Evolutionary conservation across 768 basidiomycete species (phyloP), one percentile per base, ranked within the genome.

Genomic region (Pulveroboletus sp.): DNA sequence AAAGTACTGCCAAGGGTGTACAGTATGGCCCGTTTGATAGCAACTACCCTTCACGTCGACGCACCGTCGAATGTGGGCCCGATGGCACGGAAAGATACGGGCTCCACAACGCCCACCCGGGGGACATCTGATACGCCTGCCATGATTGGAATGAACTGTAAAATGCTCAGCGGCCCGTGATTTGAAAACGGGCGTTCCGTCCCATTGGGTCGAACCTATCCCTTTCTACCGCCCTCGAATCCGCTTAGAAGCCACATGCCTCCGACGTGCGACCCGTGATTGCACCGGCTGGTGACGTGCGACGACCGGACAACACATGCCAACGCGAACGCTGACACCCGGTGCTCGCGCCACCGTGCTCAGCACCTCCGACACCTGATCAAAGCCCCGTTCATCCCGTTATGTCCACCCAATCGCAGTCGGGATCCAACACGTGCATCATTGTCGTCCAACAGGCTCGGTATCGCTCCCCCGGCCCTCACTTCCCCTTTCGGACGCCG

Each of bases 1-100:
- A n/a, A n/a, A 23, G 51, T 37, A n/a, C 39, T 31, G 37, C 40
- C 26, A 23, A 32, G 39, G 16, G n/a, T 11, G 55, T 37, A 44
- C 19, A n/a, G 19, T 35, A 19, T 26, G 19, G 6, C 43, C 39
- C 16, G n/a, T 34, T 41, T 47, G 57, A 50, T 57, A 59, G 42
- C 42, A 52, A 32, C 24, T 49, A 40, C 23, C 29, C 17, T 44
- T 59, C 47, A 32, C 32, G 17, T 34, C 23, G 43, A 57, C 39
- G 37, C 43, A 12, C 4, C 46, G 22, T 38, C 54, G 24, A 40
- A 20, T 32, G 17, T 38, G 34, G 11, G 26, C 36, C 30, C 27
- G 42, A 43, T 7, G 8, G n/a, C 5, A 23, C 54, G 58, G 58
- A 49, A 37, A 13, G 37, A 49, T 20, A 43, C 58, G 57, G 57